These are phyloP conservation scores for Cubamyces lactineus DNA, from an alignment of 768 basidiomycete genomes.

Conservation along the genomic window DNA sequence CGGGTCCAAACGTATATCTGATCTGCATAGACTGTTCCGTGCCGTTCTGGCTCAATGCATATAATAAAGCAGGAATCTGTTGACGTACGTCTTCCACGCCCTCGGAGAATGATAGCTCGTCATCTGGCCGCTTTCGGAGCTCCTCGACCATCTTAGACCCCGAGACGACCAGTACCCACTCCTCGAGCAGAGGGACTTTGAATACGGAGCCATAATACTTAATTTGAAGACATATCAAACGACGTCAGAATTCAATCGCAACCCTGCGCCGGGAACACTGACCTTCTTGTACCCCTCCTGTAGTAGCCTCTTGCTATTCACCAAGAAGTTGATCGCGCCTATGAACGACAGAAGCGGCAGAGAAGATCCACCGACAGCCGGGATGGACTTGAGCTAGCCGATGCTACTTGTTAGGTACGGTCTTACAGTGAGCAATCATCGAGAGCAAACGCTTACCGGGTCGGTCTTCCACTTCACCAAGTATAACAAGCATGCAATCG, in stretches of 20 bases:
- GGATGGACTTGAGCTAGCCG: constrained; percentile 32
- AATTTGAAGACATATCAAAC: background rate
- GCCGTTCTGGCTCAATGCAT: background rate
- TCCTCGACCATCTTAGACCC: constrained; percentile 52
- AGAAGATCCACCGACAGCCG: constrained; percentile 40
- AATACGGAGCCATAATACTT: constrained; percentile 38
- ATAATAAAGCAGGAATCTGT: too few species aligned
- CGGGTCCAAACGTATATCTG: constrained; percentile 37
- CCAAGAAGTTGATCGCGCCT: constrained; percentile 36
- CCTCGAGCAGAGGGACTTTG: constrained; percentile 46
- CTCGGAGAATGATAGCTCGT: constrained; percentile 47
- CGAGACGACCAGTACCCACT: constrained; percentile 51
- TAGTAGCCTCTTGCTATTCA: constrained; percentile 38
- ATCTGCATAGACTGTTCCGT: constrained; percentile 36
- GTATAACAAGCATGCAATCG: background rate
- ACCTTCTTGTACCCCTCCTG: constrained; percentile 43
- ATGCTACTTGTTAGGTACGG: too few species aligned
- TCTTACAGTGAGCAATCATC: too few species aligned
- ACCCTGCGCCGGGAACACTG: background rate
- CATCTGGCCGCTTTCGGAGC: constrained; percentile 50
- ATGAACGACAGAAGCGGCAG: constrained; percentile 39
- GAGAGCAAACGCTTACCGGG: background rate
- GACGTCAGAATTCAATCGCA: background rate
- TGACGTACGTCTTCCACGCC: constrained; percentile 43
- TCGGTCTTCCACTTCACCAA: constrained; percentile 4